phyloP scores from a whole-genome alignment of 1,139 yeast genomes.

The Taphrina wiesneri region DNA sequence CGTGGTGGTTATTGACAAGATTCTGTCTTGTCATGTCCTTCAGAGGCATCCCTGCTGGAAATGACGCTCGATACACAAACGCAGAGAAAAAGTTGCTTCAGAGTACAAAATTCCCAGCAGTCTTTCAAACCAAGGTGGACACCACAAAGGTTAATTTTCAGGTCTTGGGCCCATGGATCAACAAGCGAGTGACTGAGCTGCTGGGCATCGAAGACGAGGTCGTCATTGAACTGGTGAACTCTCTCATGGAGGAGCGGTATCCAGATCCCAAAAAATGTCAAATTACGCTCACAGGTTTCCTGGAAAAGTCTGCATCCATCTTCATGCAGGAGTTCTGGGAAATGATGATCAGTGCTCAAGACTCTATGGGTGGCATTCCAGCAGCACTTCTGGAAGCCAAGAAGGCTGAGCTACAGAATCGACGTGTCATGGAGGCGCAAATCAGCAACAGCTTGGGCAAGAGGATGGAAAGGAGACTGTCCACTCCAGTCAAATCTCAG shows the following conservation, averaged over 20 bases:
- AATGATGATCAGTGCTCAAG: conserved; percentile 42
- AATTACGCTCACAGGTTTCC: conserved; percentile 41
- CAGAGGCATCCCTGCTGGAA: conserved; percentile 29
- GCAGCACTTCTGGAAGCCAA: conserved; percentile 40
- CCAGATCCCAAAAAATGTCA: conserved; percentile 39
- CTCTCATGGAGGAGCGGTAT: conserved; percentile 35
- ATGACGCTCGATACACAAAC: conserved; percentile 31
- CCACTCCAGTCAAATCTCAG: background rate
- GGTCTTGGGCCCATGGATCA: conserved; percentile 40
- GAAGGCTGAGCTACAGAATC: conserved; percentile 38
- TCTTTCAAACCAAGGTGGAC: conserved; percentile 35
- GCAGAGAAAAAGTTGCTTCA: conserved; percentile 29
- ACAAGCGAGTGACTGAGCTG: conserved; percentile 34
- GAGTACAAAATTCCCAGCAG: conserved; percentile 25
- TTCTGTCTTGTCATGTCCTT: background rate
- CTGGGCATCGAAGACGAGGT: conserved; percentile 39
- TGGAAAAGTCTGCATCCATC: conserved; percentile 39
- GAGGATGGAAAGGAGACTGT: background rate
- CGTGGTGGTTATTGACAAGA: too few species aligned
- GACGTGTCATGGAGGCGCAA: background rate
- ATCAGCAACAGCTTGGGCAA: background rate
- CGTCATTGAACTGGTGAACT: conserved; percentile 36
- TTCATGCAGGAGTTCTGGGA: conserved; percentile 43
- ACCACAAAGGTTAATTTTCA: conserved; percentile 38
- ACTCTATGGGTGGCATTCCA: conserved; percentile 42